phyloP scores from a whole-genome alignment of 768 basidiomycete genomes.

The Russula sp. region DNA sequence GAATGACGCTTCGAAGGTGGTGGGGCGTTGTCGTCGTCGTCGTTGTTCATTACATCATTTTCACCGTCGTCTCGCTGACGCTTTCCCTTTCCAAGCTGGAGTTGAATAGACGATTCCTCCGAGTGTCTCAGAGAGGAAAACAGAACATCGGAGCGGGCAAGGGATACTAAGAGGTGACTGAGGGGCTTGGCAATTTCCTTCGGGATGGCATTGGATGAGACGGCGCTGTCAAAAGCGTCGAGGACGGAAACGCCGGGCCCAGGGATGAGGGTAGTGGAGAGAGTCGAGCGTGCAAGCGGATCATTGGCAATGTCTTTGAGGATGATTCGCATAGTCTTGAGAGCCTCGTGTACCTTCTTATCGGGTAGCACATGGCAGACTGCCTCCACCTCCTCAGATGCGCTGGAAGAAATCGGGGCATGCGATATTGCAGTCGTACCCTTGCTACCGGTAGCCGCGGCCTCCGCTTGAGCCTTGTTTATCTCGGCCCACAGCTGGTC shows the following conservation, averaged over 20 bases:
- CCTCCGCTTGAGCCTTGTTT: constrained; percentile 55
- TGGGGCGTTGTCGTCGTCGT: constrained; percentile 43
- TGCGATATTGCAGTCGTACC: constrained; percentile 14
- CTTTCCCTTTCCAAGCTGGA: constrained; percentile 61
- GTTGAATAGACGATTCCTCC: constrained; percentile 57
- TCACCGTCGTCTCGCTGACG: constrained; percentile 58
- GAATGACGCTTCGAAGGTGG: constrained; percentile 30
- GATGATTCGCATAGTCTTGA: constrained; percentile 64
- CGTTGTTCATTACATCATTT: constrained; percentile 17
- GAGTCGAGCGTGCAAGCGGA: constrained; percentile 50
- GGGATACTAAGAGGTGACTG: constrained; percentile 57
- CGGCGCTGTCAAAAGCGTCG: constrained; percentile 51
- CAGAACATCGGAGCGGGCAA: constrained; percentile 63
- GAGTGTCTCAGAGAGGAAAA: constrained; percentile 66
- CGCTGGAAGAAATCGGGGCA: constrained; percentile 25
- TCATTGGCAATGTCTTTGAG: constrained; percentile 58
- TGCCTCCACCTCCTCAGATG: neutral
- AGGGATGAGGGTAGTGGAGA: constrained; percentile 53
- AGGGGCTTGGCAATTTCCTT: constrained; percentile 55
- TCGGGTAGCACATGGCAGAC: neutral
- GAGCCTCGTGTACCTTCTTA: constrained; percentile 54
- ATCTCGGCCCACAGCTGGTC: constrained; percentile 79
- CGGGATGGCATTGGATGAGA: constrained; percentile 47
- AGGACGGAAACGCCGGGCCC: constrained; percentile 52
- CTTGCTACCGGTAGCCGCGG: constrained; percentile 32